These are phyloP conservation scores for Scortechinia acanthostroma DNA, from an alignment of 2,329 filamentous ascomycete species.

Conservation along the genomic window DNA sequence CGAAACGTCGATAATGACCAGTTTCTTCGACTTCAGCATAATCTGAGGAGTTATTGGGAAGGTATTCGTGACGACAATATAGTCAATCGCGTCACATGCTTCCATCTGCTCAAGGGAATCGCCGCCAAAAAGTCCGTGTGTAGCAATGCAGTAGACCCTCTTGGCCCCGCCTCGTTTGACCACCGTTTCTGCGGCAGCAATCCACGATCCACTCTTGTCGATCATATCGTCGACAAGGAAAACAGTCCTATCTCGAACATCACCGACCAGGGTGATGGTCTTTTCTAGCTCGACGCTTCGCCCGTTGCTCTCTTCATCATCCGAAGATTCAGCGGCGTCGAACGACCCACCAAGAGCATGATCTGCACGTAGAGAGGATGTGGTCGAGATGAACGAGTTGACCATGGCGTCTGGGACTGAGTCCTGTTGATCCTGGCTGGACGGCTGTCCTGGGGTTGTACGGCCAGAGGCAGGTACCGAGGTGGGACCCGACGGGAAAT, in stretches of 20 bases:
- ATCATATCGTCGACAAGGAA: constrained; percentile 99
- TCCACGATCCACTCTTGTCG: constrained; percentile 93
- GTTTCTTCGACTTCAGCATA: constrained; percentile 66
- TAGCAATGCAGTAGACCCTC: constrained; percentile 95
- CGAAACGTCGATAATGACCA: constrained; percentile 83
- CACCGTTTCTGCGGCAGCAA: constrained; percentile 91
- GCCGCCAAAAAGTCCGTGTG: constrained; percentile 86
- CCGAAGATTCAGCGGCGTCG: constrained; percentile 75
- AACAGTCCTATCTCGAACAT: constrained; percentile 80
- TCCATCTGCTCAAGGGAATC: constrained; percentile 86
- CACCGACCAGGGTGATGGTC: constrained; percentile 94
- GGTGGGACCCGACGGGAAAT: constrained; percentile 75
- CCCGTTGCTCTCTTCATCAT: constrained; percentile 75
- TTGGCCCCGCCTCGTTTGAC: constrained; percentile 87
- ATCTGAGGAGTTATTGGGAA: constrained; percentile 81
- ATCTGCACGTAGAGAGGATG: neutral
- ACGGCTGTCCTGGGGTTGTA: constrained; percentile 79
- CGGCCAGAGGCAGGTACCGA: constrained; percentile 55
- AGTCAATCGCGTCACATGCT: constrained; percentile 85
- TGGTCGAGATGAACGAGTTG: neutral
- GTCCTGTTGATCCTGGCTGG: constrained; percentile 65
- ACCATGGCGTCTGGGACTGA: constrained; percentile 26
- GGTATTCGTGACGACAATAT: constrained; percentile 92
- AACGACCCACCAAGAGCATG: constrained; percentile 72
- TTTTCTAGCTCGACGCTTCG: constrained; percentile 79